A percentile compares a stretch with the other conserved stretches of the same genome.
Conservation (phyloP, 1,139 yeast genomes). For the Pichia sp. region DNA sequence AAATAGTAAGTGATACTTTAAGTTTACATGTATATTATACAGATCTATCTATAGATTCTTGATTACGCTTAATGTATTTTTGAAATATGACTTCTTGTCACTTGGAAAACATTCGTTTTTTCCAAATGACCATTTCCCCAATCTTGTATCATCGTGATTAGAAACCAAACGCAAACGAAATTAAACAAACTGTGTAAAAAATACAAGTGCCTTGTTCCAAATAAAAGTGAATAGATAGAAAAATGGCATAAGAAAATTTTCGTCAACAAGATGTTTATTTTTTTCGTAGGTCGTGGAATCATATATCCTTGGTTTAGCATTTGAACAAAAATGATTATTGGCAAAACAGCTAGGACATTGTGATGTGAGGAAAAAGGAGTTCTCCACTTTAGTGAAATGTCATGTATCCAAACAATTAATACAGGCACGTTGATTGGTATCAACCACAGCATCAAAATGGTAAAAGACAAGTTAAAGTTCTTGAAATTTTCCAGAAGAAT, state of each 20-base stretch:
- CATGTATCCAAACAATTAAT: conserved; percentile 65
- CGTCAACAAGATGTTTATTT: conserved; percentile 32
- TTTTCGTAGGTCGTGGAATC: conserved; percentile 27
- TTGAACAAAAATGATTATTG: conserved; percentile 52
- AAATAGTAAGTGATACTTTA: background rate
- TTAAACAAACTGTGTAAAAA: conserved; percentile 70
- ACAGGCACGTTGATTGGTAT: conserved; percentile 68
- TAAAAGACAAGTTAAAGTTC: conserved; percentile 53
- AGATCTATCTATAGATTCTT: background rate
- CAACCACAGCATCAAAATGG: conserved; percentile 62
- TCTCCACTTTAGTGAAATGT: conserved; percentile 63
- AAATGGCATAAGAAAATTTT: conserved; percentile 40
- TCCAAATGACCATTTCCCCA: conserved; percentile 23
- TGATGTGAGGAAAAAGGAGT: conserved; percentile 78
- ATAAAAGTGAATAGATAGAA: conserved; percentile 52
- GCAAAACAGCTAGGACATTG: conserved; percentile 62
- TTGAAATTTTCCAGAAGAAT: conserved; percentile 30
- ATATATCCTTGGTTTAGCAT: conserved; percentile 38
- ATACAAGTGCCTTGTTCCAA: conserved; percentile 65
- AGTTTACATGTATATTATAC: conserved; percentile 2
- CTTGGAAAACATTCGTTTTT: conserved; percentile 15
- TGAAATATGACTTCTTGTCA: conserved; percentile 19
- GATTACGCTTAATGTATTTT: conserved; percentile 11
- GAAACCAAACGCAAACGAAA: conserved; percentile 38
- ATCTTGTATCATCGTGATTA: conserved; percentile 24